These are phyloP conservation scores for Kluyveromyces sp. DNA, from an alignment of 1,139 yeast genomes.

Conservation along the genomic window DNA sequence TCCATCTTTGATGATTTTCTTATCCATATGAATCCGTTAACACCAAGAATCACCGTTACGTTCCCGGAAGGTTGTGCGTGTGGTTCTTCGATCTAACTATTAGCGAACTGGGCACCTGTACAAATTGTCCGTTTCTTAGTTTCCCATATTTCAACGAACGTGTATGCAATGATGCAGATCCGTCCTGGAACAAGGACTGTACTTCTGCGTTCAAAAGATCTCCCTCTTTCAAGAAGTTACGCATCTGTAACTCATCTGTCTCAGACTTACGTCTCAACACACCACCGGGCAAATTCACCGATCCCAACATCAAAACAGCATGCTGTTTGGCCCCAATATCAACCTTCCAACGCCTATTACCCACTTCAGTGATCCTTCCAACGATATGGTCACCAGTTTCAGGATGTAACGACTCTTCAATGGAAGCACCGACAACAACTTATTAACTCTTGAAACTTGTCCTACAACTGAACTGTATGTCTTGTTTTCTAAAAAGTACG, in stretches of 20 bases:
- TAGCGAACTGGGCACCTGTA: slow-evolving; percentile 73
- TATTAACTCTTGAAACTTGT: slow-evolving; percentile 74
- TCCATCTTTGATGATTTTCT: slow-evolving; percentile 52
- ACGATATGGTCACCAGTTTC: slow-evolving; percentile 96
- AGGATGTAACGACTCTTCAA: slow-evolving; percentile 82
- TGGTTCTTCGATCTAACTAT: slow-evolving; percentile 82
- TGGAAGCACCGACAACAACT: slow-evolving; percentile 78
- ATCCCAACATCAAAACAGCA: slow-evolving; percentile 87
- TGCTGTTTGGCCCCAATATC: slow-evolving; percentile 92
- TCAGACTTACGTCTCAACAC: slow-evolving; percentile 89
- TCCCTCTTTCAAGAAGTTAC: slow-evolving; percentile 91
- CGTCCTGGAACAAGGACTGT: slow-evolving; percentile 81
- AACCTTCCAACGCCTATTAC: slow-evolving; percentile 91
- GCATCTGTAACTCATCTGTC: slow-evolving; percentile 93
- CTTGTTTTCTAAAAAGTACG: slow-evolving; percentile 59
- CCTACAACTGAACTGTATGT: slow-evolving; percentile 95
- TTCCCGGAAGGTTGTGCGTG: slow-evolving; percentile 78
- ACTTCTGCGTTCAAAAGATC: slow-evolving; percentile 94
- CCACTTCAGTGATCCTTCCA: slow-evolving; percentile 92
- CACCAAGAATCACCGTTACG: slow-evolving; percentile 83
- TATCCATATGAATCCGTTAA: slow-evolving; percentile 91
- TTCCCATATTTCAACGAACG: slow-evolving; percentile 93
- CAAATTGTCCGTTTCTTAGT: slow-evolving; percentile 79
- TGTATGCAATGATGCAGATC: slow-evolving; percentile 90
- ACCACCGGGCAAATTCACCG: slow-evolving; percentile 97